phyloP scores from a whole-genome alignment of 176 grass and related monocot genomes.

The Leersia perrieri region DNA sequence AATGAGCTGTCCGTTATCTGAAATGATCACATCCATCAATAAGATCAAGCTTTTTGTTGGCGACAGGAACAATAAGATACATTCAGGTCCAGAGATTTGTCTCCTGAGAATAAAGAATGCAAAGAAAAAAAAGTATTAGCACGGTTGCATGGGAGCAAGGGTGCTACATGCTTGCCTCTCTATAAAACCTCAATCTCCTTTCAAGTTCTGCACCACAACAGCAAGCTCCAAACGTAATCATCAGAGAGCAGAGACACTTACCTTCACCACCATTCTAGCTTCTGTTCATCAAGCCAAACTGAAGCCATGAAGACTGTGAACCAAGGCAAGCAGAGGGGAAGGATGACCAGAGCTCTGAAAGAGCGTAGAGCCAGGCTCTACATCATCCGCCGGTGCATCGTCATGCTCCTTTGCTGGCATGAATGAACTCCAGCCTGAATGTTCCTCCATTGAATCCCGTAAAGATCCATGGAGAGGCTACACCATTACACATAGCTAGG shows the following conservation, averaged over 20 bases:
- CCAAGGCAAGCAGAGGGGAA: constrained; percentile 52
- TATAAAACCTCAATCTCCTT: constrained; percentile 39
- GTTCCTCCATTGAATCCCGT: constrained; percentile 29
- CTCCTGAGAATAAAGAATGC: constrained; percentile 26
- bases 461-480: constrained; percentile 28
- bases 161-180: constrained; percentile 30
- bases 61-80: constrained; percentile 49
- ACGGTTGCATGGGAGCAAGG: constrained; percentile 43
- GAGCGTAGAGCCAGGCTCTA: constrained; percentile 68
- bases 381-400: constrained; percentile 64
- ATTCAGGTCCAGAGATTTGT: constrained; percentile 51
- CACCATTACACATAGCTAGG: constrained; percentile 25
- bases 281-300: constrained; percentile 8
- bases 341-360: constrained; percentile 51
- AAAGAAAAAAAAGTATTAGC: background rate
- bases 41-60: constrained; percentile 37
- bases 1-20: constrained; percentile 48
- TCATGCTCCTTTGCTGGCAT: constrained; percentile 79
- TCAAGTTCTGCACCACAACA: constrained; percentile 29
- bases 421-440: constrained; percentile 32
- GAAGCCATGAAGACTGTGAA: constrained; percentile 44
- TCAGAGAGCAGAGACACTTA: constrained; percentile 18
- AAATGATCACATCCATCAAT: constrained; percentile 45
- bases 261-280: constrained; percentile 6
- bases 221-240: constrained; percentile 17